Percentiles rank a stretch among this genome's conserved stretches.
These are phyloP conservation scores for Fraxinus baroniana DNA, from an alignment of 305 asterid genomes.

Conservation along the genomic window DNA sequence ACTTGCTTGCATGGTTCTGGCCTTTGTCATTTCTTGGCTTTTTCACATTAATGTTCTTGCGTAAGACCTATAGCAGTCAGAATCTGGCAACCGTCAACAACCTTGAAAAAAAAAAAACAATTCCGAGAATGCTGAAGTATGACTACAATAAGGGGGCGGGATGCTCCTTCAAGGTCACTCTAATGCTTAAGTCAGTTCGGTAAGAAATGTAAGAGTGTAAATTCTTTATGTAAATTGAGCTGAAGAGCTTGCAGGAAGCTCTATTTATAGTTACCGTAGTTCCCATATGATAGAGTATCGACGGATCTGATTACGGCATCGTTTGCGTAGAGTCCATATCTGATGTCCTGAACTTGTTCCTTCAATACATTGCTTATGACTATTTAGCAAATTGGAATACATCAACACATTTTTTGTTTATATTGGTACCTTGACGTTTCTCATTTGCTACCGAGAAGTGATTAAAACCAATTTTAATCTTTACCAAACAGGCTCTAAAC, in stretches of 20 bases:
- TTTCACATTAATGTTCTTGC: slow-evolving; percentile 49
- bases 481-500: no score
- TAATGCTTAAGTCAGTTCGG: neutral
- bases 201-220: neutral
- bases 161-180: neutral
- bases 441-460: no score
- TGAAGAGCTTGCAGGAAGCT: neutral
- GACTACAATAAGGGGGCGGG: neutral
- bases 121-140: neutral
- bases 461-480: no score
- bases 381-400: no score
- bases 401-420: no score
- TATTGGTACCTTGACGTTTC: no score
- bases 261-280: neutral
- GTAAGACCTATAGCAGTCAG: slow-evolving; percentile 16
- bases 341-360: no score
- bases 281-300: neutral
- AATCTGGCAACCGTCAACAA: neutral
- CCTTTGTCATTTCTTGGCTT: slow-evolving; percentile 55
- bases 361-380: no score
- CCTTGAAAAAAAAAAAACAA: neutral
- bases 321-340: no score
- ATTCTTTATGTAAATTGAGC: neutral
- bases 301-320: neutral
- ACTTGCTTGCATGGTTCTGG: slow-evolving; percentile 52